Base-by-base conservation (phyloP, 2,329 filamentous ascomycete genomes). In the Cercospora canescens region DNA sequence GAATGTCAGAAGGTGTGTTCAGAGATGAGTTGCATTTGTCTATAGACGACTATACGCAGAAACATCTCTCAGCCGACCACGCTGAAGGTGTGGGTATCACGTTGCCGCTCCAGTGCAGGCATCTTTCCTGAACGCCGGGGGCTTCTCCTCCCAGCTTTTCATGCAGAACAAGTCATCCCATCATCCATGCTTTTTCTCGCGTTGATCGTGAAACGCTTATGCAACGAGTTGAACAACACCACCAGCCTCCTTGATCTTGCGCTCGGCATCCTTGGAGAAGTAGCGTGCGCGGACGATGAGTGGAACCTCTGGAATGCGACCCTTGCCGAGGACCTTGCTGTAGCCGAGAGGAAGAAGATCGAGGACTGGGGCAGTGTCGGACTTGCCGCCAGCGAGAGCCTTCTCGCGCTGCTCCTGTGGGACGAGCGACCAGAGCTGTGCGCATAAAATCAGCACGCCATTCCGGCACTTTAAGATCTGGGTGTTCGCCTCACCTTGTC, bases 311-410 rank as follows among this genome's bases (percentile, higher is more conserved):
- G 95, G 94, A 78, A 98, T 87, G 80, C 94, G 90, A 84, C 95
- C 95, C 90, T 99, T 99, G 82, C 95, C 96, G 81, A 99, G 91
- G 75, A 99, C 89, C 88, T 99, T 99, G 81, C 93, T 92, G 90
- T 98, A 99, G 77, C 96, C 95, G 83, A 97, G 91, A 77, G 93
- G 88, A 73, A 98, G 91, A 82, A 99, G 92, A 86, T 99, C 94
- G 86, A 99, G 90, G 80, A 99, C 95, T 81, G 95, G 95, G 72
- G 94, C 93, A 81, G 92, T 96, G 83, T 97, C 93, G 83, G 96
- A 92, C 82, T 89, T 89, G 85, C 93, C 92, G 82, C 91, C 89
- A 78, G 84, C 82, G 79, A 97, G 82, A 88, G 98, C 98, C 83
- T 93, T 89, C 58, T 97, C 93, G 79, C 96, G 94, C 82, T 92